phyloP scores from a whole-genome alignment of 2,329 filamentous ascomycete genomes.

The Penicillium sp. region DNA sequence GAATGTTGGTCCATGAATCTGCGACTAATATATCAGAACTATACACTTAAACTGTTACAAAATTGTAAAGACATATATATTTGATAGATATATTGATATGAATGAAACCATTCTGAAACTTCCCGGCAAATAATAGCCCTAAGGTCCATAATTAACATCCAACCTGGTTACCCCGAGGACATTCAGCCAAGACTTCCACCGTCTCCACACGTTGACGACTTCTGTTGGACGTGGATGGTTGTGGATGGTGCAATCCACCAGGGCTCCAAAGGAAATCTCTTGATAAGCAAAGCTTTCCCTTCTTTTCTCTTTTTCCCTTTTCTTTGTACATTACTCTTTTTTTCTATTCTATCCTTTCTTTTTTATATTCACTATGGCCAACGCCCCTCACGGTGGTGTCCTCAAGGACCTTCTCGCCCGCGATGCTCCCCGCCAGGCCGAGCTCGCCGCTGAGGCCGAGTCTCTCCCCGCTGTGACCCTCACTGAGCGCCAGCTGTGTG shows the following conservation, averaged over 20 bases:
- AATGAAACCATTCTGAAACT: not conserved
- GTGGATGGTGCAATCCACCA: constrained; percentile 2
- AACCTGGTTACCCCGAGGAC: not conserved
- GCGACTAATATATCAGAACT: not conserved
- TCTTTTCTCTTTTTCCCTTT: not conserved
- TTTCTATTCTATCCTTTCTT: constrained; percentile 3
- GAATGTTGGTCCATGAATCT: not conserved
- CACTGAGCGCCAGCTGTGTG: constrained; percentile 89
- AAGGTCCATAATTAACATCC: not conserved
- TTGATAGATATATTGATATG: not conserved
- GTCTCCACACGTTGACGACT: constrained; percentile 20
- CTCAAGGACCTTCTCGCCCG: constrained; percentile 96
- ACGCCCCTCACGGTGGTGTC: constrained; percentile 71
- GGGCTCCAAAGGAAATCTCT: constrained; percentile 6
- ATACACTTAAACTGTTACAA: too few species aligned
- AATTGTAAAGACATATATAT: not conserved
- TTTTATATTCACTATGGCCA: constrained; percentile 37
- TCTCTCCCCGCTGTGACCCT: constrained; percentile 73
- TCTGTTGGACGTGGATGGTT: constrained; percentile 3
- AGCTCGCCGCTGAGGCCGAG: constrained; percentile 79
- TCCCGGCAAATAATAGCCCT: not conserved
- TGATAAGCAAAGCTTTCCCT: constrained; percentile 5
- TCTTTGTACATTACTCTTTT: not conserved
- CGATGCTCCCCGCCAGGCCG: constrained; percentile 70
- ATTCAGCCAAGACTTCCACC: constrained; percentile 10